phyloP scores from a whole-genome alignment of 257 asterid species.

The Euphrasia confusa region DNA sequence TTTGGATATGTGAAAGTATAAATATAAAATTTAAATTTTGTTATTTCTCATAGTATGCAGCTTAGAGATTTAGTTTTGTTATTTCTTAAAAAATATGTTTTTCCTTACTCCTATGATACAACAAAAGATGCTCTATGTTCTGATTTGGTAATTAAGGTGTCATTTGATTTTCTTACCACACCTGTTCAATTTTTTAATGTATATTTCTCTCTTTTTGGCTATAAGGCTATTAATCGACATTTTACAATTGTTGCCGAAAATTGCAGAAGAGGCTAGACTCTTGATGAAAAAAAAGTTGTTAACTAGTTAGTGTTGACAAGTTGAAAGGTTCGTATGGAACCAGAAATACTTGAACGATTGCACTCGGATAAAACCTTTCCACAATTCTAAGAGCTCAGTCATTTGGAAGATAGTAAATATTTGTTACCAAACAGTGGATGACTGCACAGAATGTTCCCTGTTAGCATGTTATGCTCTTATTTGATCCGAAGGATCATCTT shows the following conservation, averaged over 20 bases:
- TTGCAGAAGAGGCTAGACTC: neutral
- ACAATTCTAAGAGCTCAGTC: too few species aligned
- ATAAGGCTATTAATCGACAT: too few species aligned
- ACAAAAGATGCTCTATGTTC: neutral
- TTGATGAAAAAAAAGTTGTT: neutral
- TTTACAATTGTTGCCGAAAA: too few species aligned
- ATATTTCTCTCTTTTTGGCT: too few species aligned
- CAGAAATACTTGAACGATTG: neutral
- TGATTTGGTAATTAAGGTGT: neutral
- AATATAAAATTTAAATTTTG: too few species aligned
- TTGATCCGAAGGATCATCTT: neutral
- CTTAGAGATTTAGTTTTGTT: neutral
- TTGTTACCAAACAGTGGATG: too few species aligned
- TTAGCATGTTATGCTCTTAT: neutral
- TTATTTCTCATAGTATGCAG: too few species aligned
- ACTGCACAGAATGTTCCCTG: neutral
- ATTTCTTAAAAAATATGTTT: too few species aligned
- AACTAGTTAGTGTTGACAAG: neutral
- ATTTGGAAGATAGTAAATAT: too few species aligned
- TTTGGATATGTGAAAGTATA: too few species aligned
- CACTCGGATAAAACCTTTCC: neutral
- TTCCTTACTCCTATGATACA: neutral
- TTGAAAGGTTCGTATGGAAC: constrained; percentile 1
- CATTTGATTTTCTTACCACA: neutral
- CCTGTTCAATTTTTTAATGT: neutral